Conservation (phyloP, 257 asterid species). For the Lavandula angustifolia region DNA sequence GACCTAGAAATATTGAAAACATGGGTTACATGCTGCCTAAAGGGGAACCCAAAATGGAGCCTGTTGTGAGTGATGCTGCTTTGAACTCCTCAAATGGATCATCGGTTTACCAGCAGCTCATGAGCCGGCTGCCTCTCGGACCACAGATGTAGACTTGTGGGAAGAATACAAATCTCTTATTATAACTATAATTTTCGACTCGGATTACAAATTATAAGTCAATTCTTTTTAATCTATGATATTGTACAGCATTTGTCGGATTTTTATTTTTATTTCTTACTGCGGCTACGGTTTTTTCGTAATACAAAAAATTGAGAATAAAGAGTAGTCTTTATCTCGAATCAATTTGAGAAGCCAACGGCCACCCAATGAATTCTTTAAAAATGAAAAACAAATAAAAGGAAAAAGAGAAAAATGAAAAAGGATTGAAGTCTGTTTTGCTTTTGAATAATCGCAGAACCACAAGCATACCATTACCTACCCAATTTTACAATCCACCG, state of each 20-base stretch:
- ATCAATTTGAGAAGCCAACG: background rate
- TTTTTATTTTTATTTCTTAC: too few relatives aligned
- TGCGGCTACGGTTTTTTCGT: too few relatives aligned
- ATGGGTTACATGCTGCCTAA: conserved; percentile 54
- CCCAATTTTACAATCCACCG: conserved; percentile 30
- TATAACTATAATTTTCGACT: conserved; percentile 21
- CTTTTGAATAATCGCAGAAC: conserved; percentile 11
- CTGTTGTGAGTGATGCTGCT: conserved; percentile 45
- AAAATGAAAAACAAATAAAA: background rate
- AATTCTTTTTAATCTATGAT: conserved; percentile 13
- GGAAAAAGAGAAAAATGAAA: background rate
- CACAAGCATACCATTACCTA: conserved; percentile 30
- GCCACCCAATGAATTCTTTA: background rate
- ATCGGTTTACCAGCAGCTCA: conserved; percentile 60
- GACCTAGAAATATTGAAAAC: conserved; percentile 21
- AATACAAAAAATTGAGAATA: too few relatives aligned
- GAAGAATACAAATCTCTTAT: conserved; percentile 1
- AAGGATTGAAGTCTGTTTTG: background rate
- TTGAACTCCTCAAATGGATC: conserved; percentile 46
- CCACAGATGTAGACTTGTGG: conserved; percentile 50
- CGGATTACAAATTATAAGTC: conserved; percentile 22
- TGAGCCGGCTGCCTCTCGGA: conserved; percentile 69
- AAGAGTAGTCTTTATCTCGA: too few relatives aligned
- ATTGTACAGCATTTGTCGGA: background rate
- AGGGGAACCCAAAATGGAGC: conserved; percentile 60